These are phyloP conservation scores for Coix lacrymajobi DNA, from an alignment of 176 grass and related monocot species.

Conservation along the genomic window DNA sequence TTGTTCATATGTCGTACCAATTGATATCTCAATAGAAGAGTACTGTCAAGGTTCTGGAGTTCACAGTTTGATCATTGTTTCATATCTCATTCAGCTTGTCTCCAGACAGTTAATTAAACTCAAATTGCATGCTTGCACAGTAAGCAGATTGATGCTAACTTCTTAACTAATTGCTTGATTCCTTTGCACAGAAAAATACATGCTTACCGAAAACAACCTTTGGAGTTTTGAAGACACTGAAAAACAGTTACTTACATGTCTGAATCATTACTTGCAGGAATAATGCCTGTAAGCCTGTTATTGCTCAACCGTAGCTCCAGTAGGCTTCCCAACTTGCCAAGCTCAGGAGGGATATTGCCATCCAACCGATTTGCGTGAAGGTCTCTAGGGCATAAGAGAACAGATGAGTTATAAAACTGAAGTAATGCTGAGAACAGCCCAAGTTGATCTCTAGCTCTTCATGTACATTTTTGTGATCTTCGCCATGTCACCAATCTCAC, in stretches of 20 bases:
- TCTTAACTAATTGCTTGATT: conserved; percentile 18
- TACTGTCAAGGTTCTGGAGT: background rate
- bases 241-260: conserved; percentile 44
- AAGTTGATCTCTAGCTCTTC: conserved; percentile 3
- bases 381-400: conserved; percentile 61
- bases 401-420: conserved; percentile 26
- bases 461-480: conserved; percentile 74
- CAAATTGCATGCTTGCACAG: background rate
- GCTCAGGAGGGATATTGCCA: conserved; percentile 58
- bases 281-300: conserved; percentile 63
- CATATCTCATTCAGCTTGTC: conserved; percentile 15
- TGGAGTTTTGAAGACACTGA: background rate
- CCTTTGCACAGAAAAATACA: background rate
- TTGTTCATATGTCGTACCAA: background rate
- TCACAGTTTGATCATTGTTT: conserved; percentile 3
- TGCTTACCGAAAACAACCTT: background rate
- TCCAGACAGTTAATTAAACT: background rate
- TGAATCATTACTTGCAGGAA: conserved; percentile 72
- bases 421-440: background rate
- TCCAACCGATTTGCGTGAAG: conserved; percentile 72
- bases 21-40: background rate
- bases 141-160: conserved; percentile 24
- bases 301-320: conserved; percentile 55
- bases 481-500: conserved; percentile 49
- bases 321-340: conserved; percentile 61